Base-by-base conservation (phyloP, 768 basidiomycete species). In the Lactifluus hygrophoroides region DNA sequence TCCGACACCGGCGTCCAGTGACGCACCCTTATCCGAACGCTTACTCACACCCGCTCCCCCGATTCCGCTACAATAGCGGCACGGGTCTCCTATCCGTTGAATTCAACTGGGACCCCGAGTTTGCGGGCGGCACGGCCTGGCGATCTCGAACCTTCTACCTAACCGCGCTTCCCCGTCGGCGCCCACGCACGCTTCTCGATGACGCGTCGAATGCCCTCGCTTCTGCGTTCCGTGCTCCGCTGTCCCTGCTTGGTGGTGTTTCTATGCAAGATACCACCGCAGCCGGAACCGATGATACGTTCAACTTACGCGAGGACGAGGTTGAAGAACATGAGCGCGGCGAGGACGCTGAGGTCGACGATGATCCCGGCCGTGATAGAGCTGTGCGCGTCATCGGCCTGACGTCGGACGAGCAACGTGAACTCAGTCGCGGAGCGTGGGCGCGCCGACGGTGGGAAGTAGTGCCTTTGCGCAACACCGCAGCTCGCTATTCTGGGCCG, bases 261-360 rank as follows among this genome's bases (percentile, higher is more conserved):
- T n/a, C n/a, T n/a, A n/a, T n/a, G n/a, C n/a, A n/a, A n/a, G n/a
- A n/a, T n/a, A n/a, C n/a, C n/a, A n/a, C 64, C 10, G 13, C 65
- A 10, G 66, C 73, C 1, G 58, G 57, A 34, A 52, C 66, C 0
- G 61, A 64, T 42, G 60, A 70, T 11, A 30, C 54, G 2, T 64
- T 70, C 65, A 32, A 32, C 32, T 10, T 32, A 10, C 32, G 76
- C 44, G 89, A 91, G 66, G 82, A 90, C 56, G 90, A 93, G 63
- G 77, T 90, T 17, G 67, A 89, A 53, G 89, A 92, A 58, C 82
- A 85, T 63, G 90, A 93, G 51, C 77, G 84, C 23, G 83, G 81
- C 6, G 87, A 88, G 69, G 90, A 90, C 57, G 84, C 79, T 2
- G 88, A 90, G 68, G 80, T 84, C 16, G 90, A 93, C 66, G 85